A percentile compares a stretch with the other conserved stretches of the same genome.
Evolutionary conservation across 164 flowering plant genomes (phyloP).

Genomic region (Stephania yunnanensis): DNA sequence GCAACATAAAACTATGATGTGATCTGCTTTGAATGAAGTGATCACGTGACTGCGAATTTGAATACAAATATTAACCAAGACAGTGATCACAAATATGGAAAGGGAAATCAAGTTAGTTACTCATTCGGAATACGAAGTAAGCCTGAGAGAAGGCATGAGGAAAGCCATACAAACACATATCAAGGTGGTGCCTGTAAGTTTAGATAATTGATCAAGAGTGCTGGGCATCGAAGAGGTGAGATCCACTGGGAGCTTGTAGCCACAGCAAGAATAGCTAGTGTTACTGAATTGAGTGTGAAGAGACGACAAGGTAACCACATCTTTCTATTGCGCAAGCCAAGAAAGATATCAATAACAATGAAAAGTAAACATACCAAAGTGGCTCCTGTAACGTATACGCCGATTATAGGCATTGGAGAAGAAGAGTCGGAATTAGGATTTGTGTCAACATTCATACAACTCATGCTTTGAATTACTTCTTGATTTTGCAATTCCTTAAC

Average conservation of each 20-base stretch:
- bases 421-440: background rate
- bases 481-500: no score
- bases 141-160: slow-evolving; percentile 3
- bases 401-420: background rate
- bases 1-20: slow-evolving; percentile 3
- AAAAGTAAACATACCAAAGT: background rate
- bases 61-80: slow-evolving; percentile 5
- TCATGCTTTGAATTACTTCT: no score
- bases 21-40: background rate
- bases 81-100: background rate
- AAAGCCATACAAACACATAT: slow-evolving; percentile 8
- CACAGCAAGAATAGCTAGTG: background rate
- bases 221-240: slow-evolving; percentile 11
- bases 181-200: slow-evolving; percentile 2
- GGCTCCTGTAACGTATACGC: no score
- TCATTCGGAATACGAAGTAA: background rate
- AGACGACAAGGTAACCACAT: slow-evolving; percentile 11
- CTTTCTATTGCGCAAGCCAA: background rate
- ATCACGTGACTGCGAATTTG: background rate
- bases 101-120: slow-evolving; percentile 6
- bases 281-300: slow-evolving; percentile 6
- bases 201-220: slow-evolving; percentile 6
- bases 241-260: slow-evolving; percentile 11
- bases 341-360: background rate
- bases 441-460: no score